Percentiles rank a stretch among this genome's conserved stretches.
Evolutionary conservation across 805 yeast genomes (phyloP).

Genomic region (Diddensiella transvaalensis): DNA sequence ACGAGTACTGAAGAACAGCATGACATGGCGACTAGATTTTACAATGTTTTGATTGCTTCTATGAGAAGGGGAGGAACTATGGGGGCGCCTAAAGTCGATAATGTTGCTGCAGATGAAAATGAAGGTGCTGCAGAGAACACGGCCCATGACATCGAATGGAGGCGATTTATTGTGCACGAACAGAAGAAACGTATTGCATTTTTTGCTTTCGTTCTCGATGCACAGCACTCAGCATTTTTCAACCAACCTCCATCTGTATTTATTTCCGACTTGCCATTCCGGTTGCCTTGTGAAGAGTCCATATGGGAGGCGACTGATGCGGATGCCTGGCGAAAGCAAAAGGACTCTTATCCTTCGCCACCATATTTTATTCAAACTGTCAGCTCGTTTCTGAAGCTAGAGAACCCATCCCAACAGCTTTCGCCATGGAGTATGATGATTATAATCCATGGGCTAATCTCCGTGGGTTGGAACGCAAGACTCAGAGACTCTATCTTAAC

Average conservation of each 20-base stretch:
- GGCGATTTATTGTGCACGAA: constrained; percentile 39
- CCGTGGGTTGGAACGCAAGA: constrained; percentile 25
- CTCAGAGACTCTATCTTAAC: constrained; percentile 16
- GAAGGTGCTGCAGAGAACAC: constrained; percentile 3
- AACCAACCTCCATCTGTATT: constrained; percentile 63
- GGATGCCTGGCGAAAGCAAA: constrained; percentile 15
- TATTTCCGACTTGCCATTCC: constrained; percentile 55
- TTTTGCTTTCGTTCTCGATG: constrained; percentile 79
- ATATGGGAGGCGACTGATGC: constrained; percentile 47
- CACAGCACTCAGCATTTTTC: constrained; percentile 71
- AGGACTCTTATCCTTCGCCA: constrained; percentile 13
- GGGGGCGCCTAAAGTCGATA: constrained; percentile 7
- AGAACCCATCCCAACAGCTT: constrained; percentile 15
- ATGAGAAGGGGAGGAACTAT: constrained; percentile 22
- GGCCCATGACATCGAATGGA: constrained; percentile 19
- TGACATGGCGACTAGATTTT: constrained; percentile 25
- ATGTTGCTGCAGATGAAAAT: neutral
- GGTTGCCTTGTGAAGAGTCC: constrained; percentile 61
- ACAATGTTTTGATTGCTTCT: constrained; percentile 25
- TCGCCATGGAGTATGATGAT: constrained; percentile 30
- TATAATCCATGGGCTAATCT: constrained; percentile 25
- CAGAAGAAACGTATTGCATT: constrained; percentile 73
- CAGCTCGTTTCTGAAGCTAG: constrained; percentile 19
- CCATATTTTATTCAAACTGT: constrained; percentile 22
- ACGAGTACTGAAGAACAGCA: constrained; percentile 26